These are phyloP conservation scores for Pyrus betulifolia DNA, from an alignment of 306 rosid genomes.

Conservation along the genomic window DNA sequence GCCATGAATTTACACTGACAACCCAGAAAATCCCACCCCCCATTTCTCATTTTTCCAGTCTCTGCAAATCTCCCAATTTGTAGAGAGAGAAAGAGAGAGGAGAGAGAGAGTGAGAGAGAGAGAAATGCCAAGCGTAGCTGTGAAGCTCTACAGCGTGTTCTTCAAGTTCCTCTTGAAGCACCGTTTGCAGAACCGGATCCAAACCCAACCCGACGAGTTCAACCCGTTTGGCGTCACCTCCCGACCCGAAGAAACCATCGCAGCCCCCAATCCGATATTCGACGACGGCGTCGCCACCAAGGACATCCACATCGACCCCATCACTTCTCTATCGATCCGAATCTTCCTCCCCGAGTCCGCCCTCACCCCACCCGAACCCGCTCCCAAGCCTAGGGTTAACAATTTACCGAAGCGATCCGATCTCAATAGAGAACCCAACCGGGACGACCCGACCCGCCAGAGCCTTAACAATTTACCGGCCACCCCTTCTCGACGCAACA, in stretches of 20 bases:
- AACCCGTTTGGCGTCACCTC: slow-evolving; percentile 71
- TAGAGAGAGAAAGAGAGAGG: neutral
- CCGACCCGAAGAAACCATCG: slow-evolving; percentile 71
- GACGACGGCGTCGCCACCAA: slow-evolving; percentile 90
- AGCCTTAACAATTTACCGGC: slow-evolving; percentile 2
- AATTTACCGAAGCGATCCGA: slow-evolving; percentile 9
- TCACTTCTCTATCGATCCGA: slow-evolving; percentile 69
- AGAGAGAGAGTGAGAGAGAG: neutral
- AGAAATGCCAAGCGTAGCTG: slow-evolving; percentile 88
- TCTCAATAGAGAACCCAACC: slow-evolving; percentile 26
- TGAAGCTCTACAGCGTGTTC: slow-evolving; percentile 94
- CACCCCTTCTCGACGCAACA: slow-evolving; percentile 36
- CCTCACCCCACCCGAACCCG: slow-evolving; percentile 49
- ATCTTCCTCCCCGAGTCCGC: slow-evolving; percentile 94
- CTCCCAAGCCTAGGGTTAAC: slow-evolving; percentile 26
- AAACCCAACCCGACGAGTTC: slow-evolving; percentile 43
- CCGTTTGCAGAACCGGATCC: slow-evolving; percentile 85
- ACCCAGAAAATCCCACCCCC: neutral
- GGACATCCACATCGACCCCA: slow-evolving; percentile 81
- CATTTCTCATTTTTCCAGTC: slow-evolving; percentile 12
- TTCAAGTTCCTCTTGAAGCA: slow-evolving; percentile 91
- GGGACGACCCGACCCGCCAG: slow-evolving; percentile 8
- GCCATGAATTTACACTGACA: slow-evolving; percentile 18
- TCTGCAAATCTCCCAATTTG: neutral
- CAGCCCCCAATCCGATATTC: slow-evolving; percentile 67